phyloP scores from a whole-genome alignment of 495 filamentous ascomycete species.

The Lasiosphaeria ovina region DNA sequence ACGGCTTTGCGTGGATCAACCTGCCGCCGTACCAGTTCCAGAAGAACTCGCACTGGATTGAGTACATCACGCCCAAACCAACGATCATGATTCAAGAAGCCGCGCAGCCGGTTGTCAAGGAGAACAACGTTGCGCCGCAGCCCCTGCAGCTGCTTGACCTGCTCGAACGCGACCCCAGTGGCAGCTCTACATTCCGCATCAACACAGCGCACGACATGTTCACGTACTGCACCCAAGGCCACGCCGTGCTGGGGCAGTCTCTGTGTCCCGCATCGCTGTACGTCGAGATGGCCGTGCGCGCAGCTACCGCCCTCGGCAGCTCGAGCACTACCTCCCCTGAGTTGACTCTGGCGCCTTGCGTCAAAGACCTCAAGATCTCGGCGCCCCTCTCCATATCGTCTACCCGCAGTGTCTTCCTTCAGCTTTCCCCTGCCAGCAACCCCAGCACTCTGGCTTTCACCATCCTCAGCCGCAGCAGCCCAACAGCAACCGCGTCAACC shows the following conservation, averaged over 20 bases:
- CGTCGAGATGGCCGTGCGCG: constrained; percentile 32
- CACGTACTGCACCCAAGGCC: constrained; percentile 16
- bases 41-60: constrained; percentile 33
- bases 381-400: too few species aligned
- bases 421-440: too few species aligned
- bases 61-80: constrained; percentile 36
- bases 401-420: too few species aligned
- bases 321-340: constrained; percentile 44
- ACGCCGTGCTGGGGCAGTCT: constrained; percentile 22
- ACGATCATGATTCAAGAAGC: constrained; percentile 15
- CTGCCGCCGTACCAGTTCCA: constrained; percentile 57
- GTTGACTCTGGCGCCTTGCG: too few species aligned
- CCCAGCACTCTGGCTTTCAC: too few species aligned
- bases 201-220: constrained; percentile 9
- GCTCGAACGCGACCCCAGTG: not conserved
- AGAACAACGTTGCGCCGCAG: not conserved
- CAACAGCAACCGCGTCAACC: too few species aligned
- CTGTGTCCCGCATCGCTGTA: constrained; percentile 41
- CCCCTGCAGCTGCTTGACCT: too few species aligned
- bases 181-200: constrained; percentile 10
- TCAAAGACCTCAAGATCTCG: too few species aligned
- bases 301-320: not conserved
- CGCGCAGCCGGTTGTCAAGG: not conserved
- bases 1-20: constrained; percentile 23
- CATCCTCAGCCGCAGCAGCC: too few species aligned